Conservation (phyloP, 768 basidiomycete genomes). For the Coprinopsis cinerea region DNA sequence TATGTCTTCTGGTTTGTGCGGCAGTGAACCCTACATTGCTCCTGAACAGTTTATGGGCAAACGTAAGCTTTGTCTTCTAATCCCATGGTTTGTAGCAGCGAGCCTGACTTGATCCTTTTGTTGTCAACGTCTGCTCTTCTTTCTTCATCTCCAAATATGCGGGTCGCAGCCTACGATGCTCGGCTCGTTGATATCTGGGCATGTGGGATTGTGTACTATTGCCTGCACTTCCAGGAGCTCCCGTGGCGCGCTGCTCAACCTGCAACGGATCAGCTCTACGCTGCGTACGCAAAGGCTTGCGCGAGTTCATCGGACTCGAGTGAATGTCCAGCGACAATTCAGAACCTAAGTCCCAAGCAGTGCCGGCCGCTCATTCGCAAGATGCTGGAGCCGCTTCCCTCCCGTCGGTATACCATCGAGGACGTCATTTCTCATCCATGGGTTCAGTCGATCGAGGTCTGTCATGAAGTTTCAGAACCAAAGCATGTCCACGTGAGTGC, state of each 20-base stretch:
- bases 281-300: slow-evolving; percentile 63
- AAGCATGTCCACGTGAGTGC: slow-evolving; percentile 70
- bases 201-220: slow-evolving; percentile 95
- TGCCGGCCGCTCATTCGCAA: slow-evolving; percentile 79
- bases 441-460: slow-evolving; percentile 79
- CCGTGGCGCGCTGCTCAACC: slow-evolving; percentile 95
- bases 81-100: slow-evolving; percentile 18
- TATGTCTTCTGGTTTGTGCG: slow-evolving; percentile 94
- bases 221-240: slow-evolving; percentile 95
- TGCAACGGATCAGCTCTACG: slow-evolving; percentile 68
- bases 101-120: slow-evolving; percentile 13
- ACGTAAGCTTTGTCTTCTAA: slow-evolving; percentile 60
- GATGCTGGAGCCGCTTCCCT: slow-evolving; percentile 96
- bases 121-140: slow-evolving; percentile 4
- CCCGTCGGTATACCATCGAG: slow-evolving; percentile 68
- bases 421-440: slow-evolving; percentile 74
- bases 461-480: slow-evolving; percentile 57
- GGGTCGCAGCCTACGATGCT: slow-evolving; percentile 84
- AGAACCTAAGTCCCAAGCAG: slow-evolving; percentile 81
- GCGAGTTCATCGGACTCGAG: slow-evolving; percentile 40
- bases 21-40: slow-evolving; percentile 97
- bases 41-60: slow-evolving; percentile 96
- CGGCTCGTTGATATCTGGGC: slow-evolving; percentile 98
- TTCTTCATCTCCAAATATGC: neutral
- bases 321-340: slow-evolving; percentile 63